phyloP scores from a whole-genome alignment of 306 rosid genomes.

The Canavalia gladiata region DNA sequence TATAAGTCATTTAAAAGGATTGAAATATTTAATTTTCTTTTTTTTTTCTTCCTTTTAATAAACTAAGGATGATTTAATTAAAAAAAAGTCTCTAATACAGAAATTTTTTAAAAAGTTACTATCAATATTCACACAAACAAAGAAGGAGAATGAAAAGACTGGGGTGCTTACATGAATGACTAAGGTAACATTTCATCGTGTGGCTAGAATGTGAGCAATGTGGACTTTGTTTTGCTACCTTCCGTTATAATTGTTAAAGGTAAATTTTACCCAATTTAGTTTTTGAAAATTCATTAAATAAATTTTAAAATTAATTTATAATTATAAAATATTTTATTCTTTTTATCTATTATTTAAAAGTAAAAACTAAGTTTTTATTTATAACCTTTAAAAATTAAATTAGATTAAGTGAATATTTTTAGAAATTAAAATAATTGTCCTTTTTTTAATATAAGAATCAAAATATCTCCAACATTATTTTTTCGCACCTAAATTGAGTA shows the following conservation, averaged over 20 bases:
- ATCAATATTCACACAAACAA: neutral
- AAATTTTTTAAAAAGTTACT: neutral
- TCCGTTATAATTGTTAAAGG: neutral
- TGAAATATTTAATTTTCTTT: neutral
- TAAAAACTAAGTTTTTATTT: no score
- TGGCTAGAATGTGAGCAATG: neutral
- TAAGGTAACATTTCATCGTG: neutral
- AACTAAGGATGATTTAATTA: neutral
- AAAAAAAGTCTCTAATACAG: neutral
- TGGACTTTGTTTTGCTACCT: slow-evolving; percentile 11
- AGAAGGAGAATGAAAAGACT: neutral
- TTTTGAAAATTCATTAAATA: no score
- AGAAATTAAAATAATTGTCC: no score
- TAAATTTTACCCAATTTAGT: no score
- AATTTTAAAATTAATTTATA: no score
- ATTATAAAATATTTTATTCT: no score
- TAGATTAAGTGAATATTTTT: no score
- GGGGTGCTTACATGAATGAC: neutral
- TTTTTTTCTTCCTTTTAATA: neutral
- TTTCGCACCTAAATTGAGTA: no score
- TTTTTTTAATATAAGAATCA: no score
- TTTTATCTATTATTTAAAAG: no score
- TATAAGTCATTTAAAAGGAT: neutral
- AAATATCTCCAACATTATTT: no score
- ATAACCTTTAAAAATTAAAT: no score